Percentiles rank a stretch among this genome's conserved stretches.
These are phyloP conservation scores for Puccinia polysora DNA, from an alignment of 1,284 basidiomycete genomes.

Conservation along the genomic window DNA sequence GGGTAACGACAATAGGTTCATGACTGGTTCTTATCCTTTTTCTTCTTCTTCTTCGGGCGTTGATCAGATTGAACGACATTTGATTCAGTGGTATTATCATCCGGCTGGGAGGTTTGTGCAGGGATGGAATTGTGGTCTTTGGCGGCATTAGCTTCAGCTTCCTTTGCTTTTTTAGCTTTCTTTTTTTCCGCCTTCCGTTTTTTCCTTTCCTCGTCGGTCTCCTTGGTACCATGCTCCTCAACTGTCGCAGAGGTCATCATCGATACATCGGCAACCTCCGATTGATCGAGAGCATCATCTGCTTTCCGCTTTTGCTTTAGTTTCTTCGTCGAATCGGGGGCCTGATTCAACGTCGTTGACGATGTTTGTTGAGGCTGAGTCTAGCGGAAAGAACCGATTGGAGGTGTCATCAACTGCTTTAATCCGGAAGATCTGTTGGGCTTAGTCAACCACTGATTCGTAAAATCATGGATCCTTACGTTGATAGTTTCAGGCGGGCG, in stretches of 20 bases:
- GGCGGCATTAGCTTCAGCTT: slow-evolving; percentile 1
- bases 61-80: slow-evolving; percentile 1
- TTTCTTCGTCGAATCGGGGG: slow-evolving; percentile 47
- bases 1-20: no score
- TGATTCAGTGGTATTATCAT: background rate
- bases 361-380: slow-evolving; percentile 15
- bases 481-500: slow-evolving; percentile 49
- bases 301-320: slow-evolving; percentile 50
- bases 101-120: slow-evolving; percentile 4
- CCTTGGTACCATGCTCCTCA: slow-evolving; percentile 47
- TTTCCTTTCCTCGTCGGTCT: slow-evolving; percentile 50
- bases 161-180: slow-evolving; percentile 50
- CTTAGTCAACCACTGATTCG: background rate
- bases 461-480: slow-evolving; percentile 43
- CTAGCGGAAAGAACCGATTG: background rate
- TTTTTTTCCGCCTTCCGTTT: slow-evolving; percentile 53
- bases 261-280: slow-evolving; percentile 56
- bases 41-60: slow-evolving; percentile 44
- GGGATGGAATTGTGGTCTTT: slow-evolving; percentile 23
- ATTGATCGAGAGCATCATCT: slow-evolving; percentile 48
- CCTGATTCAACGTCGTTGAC: slow-evolving; percentile 17
- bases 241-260: slow-evolving; percentile 55
- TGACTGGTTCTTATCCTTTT: slow-evolving; percentile 46
- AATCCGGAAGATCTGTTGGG: background rate
- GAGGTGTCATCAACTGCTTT: no score